A percentile compares a stretch with the other conserved stretches of the same genome.
phyloP scores from a whole-genome alignment of 345 rosid genomes.

The Salix koriyanagi region DNA sequence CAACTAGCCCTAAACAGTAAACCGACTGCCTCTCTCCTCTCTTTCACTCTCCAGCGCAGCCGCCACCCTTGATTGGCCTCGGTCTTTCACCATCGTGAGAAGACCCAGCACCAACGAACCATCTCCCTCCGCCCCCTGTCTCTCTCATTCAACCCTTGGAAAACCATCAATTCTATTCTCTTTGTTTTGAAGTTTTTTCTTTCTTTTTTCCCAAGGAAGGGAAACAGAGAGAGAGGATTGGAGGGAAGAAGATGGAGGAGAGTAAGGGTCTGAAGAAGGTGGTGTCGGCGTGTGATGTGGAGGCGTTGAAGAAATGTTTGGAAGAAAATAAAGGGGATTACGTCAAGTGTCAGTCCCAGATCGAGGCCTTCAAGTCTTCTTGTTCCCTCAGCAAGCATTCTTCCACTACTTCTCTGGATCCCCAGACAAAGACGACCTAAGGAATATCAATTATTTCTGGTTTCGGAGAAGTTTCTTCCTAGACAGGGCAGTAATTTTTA shows the following conservation, averaged over 20 bases:
- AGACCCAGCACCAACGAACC: no score
- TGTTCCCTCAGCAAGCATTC: slow-evolving; percentile 54
- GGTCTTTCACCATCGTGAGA: no score
- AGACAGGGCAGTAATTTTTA: no score
- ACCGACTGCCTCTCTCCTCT: no score
- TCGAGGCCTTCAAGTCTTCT: slow-evolving; percentile 75
- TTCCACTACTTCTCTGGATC: slow-evolving; percentile 24
- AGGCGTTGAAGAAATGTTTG: slow-evolving; percentile 67
- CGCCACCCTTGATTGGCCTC: no score
- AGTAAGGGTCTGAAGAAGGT: slow-evolving; percentile 38
- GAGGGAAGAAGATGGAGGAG: background rate
- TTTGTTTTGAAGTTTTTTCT: no score
- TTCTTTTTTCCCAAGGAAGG: background rate
- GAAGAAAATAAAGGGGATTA: slow-evolving; percentile 47
- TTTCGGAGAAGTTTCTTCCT: background rate
- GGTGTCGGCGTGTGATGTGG: slow-evolving; percentile 66
- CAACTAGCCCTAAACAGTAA: no score
- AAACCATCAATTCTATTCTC: slow-evolving; percentile 42
- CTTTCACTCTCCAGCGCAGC: no score
- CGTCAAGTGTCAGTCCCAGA: slow-evolving; percentile 57
- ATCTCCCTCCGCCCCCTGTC: no score
- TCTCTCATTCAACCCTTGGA: slow-evolving; percentile 23
- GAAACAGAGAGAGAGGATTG: background rate
- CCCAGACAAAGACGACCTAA: background rate
- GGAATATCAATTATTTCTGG: background rate